Base-by-base conservation (phyloP, 2,329 filamentous ascomycete species). In the Neonectria coccinea region DNA sequence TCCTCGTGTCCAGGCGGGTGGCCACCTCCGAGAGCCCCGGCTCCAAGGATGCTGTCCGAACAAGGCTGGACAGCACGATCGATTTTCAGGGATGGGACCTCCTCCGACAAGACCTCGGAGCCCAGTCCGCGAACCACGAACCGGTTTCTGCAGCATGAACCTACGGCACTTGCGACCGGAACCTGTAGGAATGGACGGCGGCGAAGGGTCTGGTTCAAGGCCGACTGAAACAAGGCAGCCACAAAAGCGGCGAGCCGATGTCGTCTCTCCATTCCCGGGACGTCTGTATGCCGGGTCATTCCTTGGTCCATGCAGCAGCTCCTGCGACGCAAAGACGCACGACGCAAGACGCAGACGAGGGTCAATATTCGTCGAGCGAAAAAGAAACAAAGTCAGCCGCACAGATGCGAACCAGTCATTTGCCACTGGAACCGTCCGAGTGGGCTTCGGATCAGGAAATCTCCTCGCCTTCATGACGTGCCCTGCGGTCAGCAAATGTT, bases 221-320 rank as follows among this genome's bases (percentile, higher is more conserved):
- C 51, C 56, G 55, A 69, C 71, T 73, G 71, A 73, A 73, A 73
- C 71, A 59, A 62, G 67, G 59, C 61, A 67, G 59, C 44, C 62
- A 59, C 60, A 27, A 47, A 50, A 67, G 54, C 53, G 50, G 59
- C 59, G 59, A 64, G 70, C 56, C 56, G 45, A 47, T 25, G 41
- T 56, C 52, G 67, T 59, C 39, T 51, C 44, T 52, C 50, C 57
- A 18, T 56, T 41, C 36, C 45, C 55, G 45, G 31, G 36, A 50
- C 27, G 50, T 48, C 63, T 63, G 27, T 56, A 51, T 62, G 48
- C 63, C 47, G 55, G 65, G 67, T 65, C 67, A 69, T 66, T 65
- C 67, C 69, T 70, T 70, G 67, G 29, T 70, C 50, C 54, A 64
- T 69, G 68, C 56, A 54, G 67, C 59, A 59, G 36, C 36, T 39